A percentile compares a stretch with the other conserved stretches of the same genome.
Conservation (phyloP, 768 basidiomycete species). For the Calocybe cyanea region DNA sequence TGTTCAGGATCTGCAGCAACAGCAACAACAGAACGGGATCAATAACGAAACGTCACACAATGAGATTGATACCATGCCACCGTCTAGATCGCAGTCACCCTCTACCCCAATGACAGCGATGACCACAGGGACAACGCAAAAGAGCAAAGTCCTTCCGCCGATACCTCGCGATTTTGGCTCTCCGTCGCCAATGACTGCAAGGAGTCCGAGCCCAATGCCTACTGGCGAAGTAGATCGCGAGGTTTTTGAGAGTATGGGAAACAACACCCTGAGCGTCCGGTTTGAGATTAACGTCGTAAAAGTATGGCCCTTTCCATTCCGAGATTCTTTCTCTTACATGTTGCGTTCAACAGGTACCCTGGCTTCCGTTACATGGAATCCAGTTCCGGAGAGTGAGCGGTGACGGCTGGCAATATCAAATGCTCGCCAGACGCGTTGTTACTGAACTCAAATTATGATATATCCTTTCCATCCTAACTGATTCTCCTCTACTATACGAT, state of each 20-base stretch:
- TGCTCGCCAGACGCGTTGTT: constrained; percentile 84
- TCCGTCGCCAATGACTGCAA: constrained; percentile 22
- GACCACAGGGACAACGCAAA: constrained; percentile 40
- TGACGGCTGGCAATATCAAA: constrained; percentile 96
- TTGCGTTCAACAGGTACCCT: constrained; percentile 71
- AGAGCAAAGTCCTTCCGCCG: constrained; percentile 68
- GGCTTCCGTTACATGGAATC: constrained; percentile 89
- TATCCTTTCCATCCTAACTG: neutral
- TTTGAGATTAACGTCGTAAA: constrained; percentile 98
- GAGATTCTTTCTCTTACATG: constrained; percentile 5
- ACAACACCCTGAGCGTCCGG: constrained; percentile 80
- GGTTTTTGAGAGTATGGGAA: constrained; percentile 68
- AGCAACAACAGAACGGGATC: constrained; percentile 25
- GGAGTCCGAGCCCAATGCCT: constrained; percentile 51
- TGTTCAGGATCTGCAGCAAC: constrained; percentile 6
- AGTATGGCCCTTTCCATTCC: constrained; percentile 37
- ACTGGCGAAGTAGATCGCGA: constrained; percentile 67
- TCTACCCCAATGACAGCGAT: constrained; percentile 18
- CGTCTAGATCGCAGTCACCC: constrained; percentile 21
- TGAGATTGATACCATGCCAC: constrained; percentile 29
- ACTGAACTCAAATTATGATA: constrained; percentile 65
- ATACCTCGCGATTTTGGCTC: constrained; percentile 69
- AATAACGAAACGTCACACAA: constrained; percentile 19
- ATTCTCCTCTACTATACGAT: too few relatives aligned
- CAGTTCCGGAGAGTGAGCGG: constrained; percentile 91